A percentile compares a stretch with the other conserved stretches of the same genome.
These are phyloP conservation scores for Gossypium gossypioides DNA, from an alignment of 441 rosid species.

Conservation along the genomic window DNA sequence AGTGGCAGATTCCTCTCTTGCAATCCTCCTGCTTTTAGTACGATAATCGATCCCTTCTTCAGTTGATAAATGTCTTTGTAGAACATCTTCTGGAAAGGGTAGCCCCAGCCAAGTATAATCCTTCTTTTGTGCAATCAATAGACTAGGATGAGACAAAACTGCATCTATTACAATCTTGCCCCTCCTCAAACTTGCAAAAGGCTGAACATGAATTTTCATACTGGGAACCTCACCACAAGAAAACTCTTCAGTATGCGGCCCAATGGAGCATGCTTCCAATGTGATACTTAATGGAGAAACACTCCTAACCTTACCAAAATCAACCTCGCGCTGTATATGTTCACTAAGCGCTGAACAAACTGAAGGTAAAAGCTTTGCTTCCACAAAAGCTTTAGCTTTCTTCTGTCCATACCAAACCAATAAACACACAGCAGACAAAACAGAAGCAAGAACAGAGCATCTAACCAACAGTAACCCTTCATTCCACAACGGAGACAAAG, in stretches of 20 bases:
- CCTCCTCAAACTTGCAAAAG: conserved; percentile 85
- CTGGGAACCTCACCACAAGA: conserved; percentile 86
- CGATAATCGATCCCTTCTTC: conserved; percentile 98
- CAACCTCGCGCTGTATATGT: conserved; percentile 72
- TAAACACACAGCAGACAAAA: conserved; percentile 79
- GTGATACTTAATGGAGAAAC: conserved; percentile 83
- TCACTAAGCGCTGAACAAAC: conserved; percentile 75
- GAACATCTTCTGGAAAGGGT: conserved; percentile 52
- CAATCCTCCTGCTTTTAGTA: conserved; percentile 69
- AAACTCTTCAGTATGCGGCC: conserved; percentile 77
- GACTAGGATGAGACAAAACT: conserved; percentile 58
- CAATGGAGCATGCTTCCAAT: conserved; percentile 73
- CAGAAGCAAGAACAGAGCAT: conserved; percentile 64
- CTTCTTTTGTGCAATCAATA: conserved; percentile 72
- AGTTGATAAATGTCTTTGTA: conserved; percentile 53
- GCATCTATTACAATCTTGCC: conserved; percentile 93
- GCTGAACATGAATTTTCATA: conserved; percentile 67
- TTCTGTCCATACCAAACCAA: conserved; percentile 85
- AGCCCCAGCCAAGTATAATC: conserved; percentile 92
- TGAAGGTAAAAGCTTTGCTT: conserved; percentile 78
- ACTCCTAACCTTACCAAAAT: conserved; percentile 74
- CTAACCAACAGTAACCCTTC: conserved; percentile 60
- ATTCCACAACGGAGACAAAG: conserved; percentile 55
- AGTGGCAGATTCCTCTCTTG: conserved; percentile 68
- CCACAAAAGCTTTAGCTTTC: conserved; percentile 62